Evolutionary conservation across 768 basidiomycete genomes (phyloP), one percentile per base, ranked within the genome.

Genomic region (Trametes cubensis): DNA sequence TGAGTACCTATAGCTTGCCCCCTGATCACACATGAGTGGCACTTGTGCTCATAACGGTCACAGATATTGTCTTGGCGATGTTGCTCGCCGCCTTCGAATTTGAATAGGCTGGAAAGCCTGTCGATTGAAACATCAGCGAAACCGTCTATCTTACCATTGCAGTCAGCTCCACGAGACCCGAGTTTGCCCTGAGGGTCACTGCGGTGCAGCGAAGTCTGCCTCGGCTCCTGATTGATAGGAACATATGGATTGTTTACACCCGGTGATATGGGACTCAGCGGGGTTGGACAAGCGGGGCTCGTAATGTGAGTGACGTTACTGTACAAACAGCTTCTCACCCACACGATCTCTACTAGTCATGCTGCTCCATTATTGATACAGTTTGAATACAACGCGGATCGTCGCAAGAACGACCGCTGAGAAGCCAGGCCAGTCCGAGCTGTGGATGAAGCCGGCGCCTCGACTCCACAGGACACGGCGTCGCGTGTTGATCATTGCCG

Each of bases 1-100:
- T 78, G 72, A 80, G 79, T 79, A 58, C 26, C 76, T 75, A 14
- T 38, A 18, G n/a, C n/a, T n/a, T n/a, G n/a, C 42, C 13, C 6
- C 42, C 2, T n/a, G n/a, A 18, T 6, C 13, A 13, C 7, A 14
- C 14, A 6, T n/a, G n/a, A n/a, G 1, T 34, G 5, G 4, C 20
- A 17, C 49, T 15, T 11, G 34, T 34, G 28, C 23, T 10, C 23
- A 17, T 11, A 13, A 13, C 11, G 10, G 34, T 7, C 34, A 4
- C 49, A 67, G 66, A 67, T 51, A 45, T 54, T 39, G 58, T 67
- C 26, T 39, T 67, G 4, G 28, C 44, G 4, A 58, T 51, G 17
- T 42, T 67, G 10, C n/a, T 67, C 15, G 15, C 54, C 0, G 47
- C 49, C 7, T 67, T 67, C 55, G 44, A 21, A 23, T 67, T 67